Conservation (phyloP, 2,329 filamentous ascomycete genomes). For the Diaporthe ampelina region DNA sequence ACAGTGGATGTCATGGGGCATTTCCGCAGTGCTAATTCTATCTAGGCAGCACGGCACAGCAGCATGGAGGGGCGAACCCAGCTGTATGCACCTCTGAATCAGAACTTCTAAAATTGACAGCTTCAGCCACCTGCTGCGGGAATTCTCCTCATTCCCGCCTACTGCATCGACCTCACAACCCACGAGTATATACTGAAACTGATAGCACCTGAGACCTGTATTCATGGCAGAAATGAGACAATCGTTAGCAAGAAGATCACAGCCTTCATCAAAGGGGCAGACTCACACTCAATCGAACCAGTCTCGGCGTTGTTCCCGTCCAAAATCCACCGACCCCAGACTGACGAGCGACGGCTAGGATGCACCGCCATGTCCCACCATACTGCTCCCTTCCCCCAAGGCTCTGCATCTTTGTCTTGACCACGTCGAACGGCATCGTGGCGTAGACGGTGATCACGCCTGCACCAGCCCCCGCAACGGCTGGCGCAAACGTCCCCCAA, state of each 20-base stretch:
- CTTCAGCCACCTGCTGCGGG: neutral
- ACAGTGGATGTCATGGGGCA: neutral
- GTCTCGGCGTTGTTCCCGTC: conserved; percentile 17
- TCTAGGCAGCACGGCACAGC: neutral
- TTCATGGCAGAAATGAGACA: neutral
- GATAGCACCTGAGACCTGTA: neutral
- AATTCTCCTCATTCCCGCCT: neutral
- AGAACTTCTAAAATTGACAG: neutral
- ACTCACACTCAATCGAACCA: conserved; percentile 22
- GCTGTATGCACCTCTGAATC: neutral
- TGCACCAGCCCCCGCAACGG: too few species aligned
- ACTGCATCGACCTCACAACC: neutral
- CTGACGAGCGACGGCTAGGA: neutral
- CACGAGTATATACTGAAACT: neutral
- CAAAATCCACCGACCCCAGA: conserved; percentile 1
- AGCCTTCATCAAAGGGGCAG: neutral
- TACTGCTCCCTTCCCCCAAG: too few species aligned
- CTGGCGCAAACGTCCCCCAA: too few species aligned
- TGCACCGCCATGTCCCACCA: too few species aligned
- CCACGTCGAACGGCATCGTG: too few species aligned
- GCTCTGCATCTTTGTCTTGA: too few species aligned
- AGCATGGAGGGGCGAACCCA: neutral
- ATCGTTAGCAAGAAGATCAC: neutral
- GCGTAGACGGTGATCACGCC: too few species aligned
- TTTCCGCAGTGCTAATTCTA: neutral